These are phyloP conservation scores for Pichia sp. DNA, from an alignment of 1,139 yeast species.

Conservation along the genomic window DNA sequence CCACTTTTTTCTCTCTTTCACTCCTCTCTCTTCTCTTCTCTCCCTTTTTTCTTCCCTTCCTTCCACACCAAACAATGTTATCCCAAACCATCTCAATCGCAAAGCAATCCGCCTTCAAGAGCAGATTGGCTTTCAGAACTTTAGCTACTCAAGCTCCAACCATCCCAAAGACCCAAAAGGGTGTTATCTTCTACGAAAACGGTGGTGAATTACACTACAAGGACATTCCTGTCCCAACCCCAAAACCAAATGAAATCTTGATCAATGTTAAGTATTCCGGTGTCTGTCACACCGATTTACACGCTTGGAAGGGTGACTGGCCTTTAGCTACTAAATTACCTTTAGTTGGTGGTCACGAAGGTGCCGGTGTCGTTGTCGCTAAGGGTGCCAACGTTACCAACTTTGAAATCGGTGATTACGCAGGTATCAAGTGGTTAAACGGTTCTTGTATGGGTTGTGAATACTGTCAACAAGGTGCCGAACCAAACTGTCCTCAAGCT, in stretches of 20 bases:
- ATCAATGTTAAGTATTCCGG: conserved; percentile 73
- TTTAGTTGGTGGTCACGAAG: conserved; percentile 81
- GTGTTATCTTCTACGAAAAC: conserved; percentile 45
- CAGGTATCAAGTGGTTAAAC: conserved; percentile 77
- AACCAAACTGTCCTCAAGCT: conserved; percentile 66
- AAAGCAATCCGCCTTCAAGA: not conserved
- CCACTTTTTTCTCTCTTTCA: not conserved
- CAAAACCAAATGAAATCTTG: conserved; percentile 65
- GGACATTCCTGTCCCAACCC: conserved; percentile 66
- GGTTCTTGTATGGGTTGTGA: conserved; percentile 73
- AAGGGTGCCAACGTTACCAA: conserved; percentile 64
- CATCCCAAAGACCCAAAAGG: conserved; percentile 46
- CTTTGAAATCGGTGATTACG: conserved; percentile 68
- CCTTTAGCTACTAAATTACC: conserved; percentile 66
- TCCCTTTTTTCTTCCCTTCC: not conserved
- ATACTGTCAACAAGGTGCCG: conserved; percentile 60
- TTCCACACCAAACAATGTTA: not conserved
- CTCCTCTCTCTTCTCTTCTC: not conserved
- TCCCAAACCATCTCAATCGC: conserved; percentile 1
- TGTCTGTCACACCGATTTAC: conserved; percentile 78
- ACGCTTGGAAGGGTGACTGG: conserved; percentile 84
- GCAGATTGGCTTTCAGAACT: conserved; percentile 4
- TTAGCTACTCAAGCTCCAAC: conserved; percentile 16
- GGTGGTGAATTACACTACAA: conserved; percentile 52
- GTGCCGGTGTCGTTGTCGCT: conserved; percentile 78